Evolutionary conservation across 345 rosid genomes (phyloP).

Genomic region (Firmiana major): DNA sequence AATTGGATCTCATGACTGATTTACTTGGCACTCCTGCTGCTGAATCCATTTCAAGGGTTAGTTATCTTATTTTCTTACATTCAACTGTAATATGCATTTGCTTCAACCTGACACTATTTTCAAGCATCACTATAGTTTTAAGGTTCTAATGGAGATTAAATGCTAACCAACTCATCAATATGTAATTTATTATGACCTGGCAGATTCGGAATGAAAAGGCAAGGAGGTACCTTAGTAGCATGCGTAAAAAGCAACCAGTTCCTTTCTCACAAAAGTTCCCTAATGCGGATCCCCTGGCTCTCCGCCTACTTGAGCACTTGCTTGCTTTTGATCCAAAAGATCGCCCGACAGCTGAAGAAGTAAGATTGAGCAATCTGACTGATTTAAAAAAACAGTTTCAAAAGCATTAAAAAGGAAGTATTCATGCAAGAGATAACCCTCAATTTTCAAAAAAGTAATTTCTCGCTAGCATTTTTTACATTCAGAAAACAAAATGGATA

Average conservation of each 20-base stretch:
- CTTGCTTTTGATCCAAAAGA: conserved; percentile 99
- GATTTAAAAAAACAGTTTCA: background rate
- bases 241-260: conserved; percentile 82
- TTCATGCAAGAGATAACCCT: conserved; percentile 4
- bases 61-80: conserved; percentile 14
- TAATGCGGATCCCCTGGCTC: conserved; percentile 75
- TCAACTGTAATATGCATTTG: background rate
- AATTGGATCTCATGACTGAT: conserved; percentile 95
- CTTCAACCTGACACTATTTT: conserved; percentile 5
- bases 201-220: conserved; percentile 99
- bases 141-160: background rate
- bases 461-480: background rate
- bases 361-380: conserved; percentile 5
- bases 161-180: background rate
- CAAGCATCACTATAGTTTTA: background rate
- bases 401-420: background rate
- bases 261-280: conserved; percentile 86
- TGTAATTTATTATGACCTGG: conserved; percentile 18
- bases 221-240: conserved; percentile 89
- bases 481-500: background rate
- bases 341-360: conserved; percentile 85
- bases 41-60: conserved; percentile 75
- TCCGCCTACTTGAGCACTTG: conserved; percentile 62
- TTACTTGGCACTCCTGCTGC: conserved; percentile 86
- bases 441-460: background rate